phyloP scores from a whole-genome alignment of 371 early-diverging fungal genomes.

The Massospora cicadina region DNA sequence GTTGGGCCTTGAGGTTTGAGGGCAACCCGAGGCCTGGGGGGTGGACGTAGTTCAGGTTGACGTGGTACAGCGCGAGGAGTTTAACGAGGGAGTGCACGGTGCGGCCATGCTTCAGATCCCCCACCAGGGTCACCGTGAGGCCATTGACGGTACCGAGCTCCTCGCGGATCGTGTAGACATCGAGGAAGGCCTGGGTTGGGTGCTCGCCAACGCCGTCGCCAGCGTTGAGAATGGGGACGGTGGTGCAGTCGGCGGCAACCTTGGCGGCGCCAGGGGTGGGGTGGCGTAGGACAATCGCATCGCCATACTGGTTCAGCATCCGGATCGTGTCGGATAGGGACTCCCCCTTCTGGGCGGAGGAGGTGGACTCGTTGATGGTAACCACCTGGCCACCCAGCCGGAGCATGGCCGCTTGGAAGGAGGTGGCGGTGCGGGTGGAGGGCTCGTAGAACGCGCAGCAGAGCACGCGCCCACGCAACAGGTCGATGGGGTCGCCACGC shows the following conservation, averaged over 20 bases:
- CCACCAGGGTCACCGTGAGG: conserved; percentile 83
- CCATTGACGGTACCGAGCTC: conserved; percentile 93
- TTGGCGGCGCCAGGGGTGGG: conserved; percentile 74
- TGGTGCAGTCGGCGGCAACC: conserved; percentile 70
- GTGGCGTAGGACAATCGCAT: conserved; percentile 82
- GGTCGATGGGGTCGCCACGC: conserved; percentile 58
- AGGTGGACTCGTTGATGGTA: conserved; percentile 55
- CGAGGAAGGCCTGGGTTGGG: conserved; percentile 94
- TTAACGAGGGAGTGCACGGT: conserved; percentile 91
- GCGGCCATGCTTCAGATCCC: conserved; percentile 92
- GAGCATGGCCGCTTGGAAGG: conserved; percentile 88
- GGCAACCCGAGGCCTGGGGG: conserved; percentile 76
- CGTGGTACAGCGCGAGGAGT: conserved; percentile 75
- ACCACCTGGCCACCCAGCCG: conserved; percentile 86
- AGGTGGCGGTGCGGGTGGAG: conserved; percentile 81
- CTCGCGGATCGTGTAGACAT: conserved; percentile 70
- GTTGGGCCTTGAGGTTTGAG: conserved; percentile 56
- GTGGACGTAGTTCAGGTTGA: conserved; percentile 83
- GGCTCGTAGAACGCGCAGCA: conserved; percentile 93
- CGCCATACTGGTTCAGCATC: conserved; percentile 81
- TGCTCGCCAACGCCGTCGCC: conserved; percentile 96
- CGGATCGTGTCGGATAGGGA: conserved; percentile 84
- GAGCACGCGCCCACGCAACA: conserved; percentile 80
- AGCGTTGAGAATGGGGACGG: conserved; percentile 87
- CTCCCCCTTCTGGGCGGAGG: conserved; percentile 91